Evolutionary conservation across 2,329 filamentous ascomycete species (phyloP).

Genomic region (Calycina herbarum): DNA sequence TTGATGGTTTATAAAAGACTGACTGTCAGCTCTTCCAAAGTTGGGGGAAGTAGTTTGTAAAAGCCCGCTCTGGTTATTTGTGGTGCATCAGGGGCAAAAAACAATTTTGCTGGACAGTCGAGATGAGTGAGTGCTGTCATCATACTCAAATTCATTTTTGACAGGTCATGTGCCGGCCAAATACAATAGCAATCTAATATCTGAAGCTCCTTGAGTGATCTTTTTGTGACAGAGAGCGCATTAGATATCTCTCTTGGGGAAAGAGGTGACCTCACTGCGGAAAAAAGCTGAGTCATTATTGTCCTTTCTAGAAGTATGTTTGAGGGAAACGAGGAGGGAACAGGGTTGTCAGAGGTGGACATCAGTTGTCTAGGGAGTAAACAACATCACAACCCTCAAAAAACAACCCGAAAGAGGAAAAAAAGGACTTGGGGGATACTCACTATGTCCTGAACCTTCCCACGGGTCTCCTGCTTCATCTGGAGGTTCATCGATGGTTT

Average conservation of each 20-base stretch:
- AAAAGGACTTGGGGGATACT: too few species aligned
- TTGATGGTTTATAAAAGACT: background rate
- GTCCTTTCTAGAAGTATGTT: too few species aligned
- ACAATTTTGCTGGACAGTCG: constrained; percentile 5
- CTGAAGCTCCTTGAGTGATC: background rate
- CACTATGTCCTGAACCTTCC: too few species aligned
- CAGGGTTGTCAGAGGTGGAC: too few species aligned
- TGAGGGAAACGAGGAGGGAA: too few species aligned
- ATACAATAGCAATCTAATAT: constrained; percentile 6
- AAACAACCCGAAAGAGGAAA: too few species aligned
- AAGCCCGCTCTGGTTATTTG: background rate
- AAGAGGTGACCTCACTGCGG: background rate
- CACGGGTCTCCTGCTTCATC: too few species aligned
- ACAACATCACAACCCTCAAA: too few species aligned
- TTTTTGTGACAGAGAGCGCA: background rate
- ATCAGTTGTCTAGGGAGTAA: too few species aligned
- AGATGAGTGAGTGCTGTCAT: constrained; percentile 10
- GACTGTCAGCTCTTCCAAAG: background rate
- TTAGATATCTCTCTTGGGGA: background rate
- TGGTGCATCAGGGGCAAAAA: background rate
- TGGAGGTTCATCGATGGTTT: background rate
- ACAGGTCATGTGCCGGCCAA: constrained; percentile 4
- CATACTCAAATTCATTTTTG: constrained; percentile 14
- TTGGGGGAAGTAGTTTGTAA: background rate
- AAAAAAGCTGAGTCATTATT: too few species aligned